phyloP scores from a whole-genome alignment of 139 green algal genomes.

The Desmodesmus armatus region DNA sequence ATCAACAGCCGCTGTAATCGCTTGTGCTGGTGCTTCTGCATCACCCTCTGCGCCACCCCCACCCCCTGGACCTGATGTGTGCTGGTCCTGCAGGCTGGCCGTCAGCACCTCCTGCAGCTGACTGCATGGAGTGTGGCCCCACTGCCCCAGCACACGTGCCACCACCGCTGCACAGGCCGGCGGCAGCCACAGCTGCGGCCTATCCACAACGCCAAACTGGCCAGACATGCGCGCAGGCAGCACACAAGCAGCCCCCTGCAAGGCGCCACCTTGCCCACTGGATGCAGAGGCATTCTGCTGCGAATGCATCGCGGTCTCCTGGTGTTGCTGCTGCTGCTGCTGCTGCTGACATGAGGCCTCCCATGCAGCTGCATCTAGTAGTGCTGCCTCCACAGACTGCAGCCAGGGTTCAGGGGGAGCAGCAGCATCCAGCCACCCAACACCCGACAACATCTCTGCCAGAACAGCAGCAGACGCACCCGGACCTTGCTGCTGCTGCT shows the following conservation, averaged over 20 bases:
- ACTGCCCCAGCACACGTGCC: too few relatives aligned
- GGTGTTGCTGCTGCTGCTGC: background rate
- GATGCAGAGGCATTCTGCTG: constrained; percentile 2
- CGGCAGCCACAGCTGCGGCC: background rate
- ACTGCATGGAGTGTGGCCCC: background rate
- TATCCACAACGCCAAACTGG: too few relatives aligned
- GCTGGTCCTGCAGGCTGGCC: background rate
- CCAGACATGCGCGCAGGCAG: background rate
- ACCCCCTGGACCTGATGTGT: background rate
- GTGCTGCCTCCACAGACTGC: background rate
- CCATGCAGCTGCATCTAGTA: background rate
- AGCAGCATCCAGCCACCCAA: background rate
- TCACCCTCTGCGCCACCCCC: background rate
- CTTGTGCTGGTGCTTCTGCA: background rate
- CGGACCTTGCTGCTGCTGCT: background rate
- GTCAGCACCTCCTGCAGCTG: constrained; percentile 15
- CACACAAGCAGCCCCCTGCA: background rate
- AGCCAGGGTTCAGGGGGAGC: background rate
- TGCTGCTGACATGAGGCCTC: background rate
- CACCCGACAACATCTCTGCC: background rate
- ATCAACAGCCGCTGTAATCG: background rate
- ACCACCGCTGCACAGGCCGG: background rate
- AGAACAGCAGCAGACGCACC: background rate
- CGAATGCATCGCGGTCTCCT: background rate
- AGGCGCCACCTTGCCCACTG: too few relatives aligned